These are phyloP conservation scores for Fusarium kyushuense DNA, from an alignment of 2,329 filamentous ascomycete genomes.

Conservation along the genomic window DNA sequence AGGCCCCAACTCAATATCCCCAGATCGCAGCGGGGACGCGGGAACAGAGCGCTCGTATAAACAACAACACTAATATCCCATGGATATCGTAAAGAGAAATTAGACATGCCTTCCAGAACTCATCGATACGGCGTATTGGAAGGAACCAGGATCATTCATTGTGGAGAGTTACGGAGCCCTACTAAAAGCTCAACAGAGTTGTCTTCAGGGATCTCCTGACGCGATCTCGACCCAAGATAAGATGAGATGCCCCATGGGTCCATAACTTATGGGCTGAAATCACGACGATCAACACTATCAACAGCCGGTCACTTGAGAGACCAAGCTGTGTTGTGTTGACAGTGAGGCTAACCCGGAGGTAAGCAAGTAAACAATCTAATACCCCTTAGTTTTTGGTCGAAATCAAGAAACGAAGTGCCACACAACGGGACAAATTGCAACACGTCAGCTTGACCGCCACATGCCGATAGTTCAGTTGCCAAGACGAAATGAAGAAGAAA, in stretches of 20 bases:
- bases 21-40: neutral
- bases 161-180: slow-evolving; percentile 1
- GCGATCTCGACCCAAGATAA: slow-evolving; percentile 25
- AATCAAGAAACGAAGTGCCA: slow-evolving; percentile 6
- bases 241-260: slow-evolving; percentile 24
- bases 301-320: slow-evolving; percentile 25
- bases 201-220: slow-evolving; percentile 9
- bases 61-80: slow-evolving; percentile 9
- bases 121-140: neutral
- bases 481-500: slow-evolving; percentile 14
- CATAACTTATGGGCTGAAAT: slow-evolving; percentile 37
- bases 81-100: slow-evolving; percentile 27
- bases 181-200: slow-evolving; percentile 9
- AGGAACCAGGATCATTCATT: neutral
- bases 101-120: neutral
- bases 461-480: slow-evolving; percentile 23
- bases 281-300: slow-evolving; percentile 5
- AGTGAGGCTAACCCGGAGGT: slow-evolving; percentile 1
- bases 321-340: slow-evolving; percentile 13
- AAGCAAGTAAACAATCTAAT: slow-evolving; percentile 10
- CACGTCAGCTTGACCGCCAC: slow-evolving; percentile 37
- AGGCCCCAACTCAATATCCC: neutral
- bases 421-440: slow-evolving; percentile 31
- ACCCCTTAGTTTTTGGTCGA: neutral
- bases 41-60: slow-evolving; percentile 14